Evolutionary conservation across 495 filamentous ascomycete genomes (phyloP).

Genomic region (Thermochaetoides thermophila): DNA sequence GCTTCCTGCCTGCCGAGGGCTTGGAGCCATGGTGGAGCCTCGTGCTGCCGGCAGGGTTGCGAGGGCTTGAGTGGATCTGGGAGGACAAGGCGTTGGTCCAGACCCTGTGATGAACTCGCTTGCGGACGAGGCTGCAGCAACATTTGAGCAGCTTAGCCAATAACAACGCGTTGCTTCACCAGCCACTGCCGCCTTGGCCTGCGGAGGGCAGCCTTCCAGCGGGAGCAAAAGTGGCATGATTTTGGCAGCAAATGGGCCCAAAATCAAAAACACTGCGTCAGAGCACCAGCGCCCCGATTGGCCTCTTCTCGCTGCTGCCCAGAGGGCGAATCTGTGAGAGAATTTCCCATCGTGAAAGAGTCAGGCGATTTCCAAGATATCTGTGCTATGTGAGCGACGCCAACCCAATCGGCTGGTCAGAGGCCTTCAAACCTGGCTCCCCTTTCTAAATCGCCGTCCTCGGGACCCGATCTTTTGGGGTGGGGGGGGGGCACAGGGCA

Average conservation of each 20-base stretch:
- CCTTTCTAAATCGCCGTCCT: constrained; percentile 2
- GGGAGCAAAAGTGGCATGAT: constrained; percentile 24
- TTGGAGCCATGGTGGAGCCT: too few species aligned
- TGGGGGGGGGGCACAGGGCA: not conserved
- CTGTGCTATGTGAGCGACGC: constrained; percentile 1
- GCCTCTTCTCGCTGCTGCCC: constrained; percentile 5
- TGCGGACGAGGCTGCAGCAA: constrained; percentile 20
- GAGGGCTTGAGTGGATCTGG: too few species aligned
- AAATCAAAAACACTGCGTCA: constrained; percentile 17
- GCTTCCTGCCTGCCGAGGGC: too few species aligned
- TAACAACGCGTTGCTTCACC: constrained; percentile 1
- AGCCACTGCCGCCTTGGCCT: constrained; percentile 22
- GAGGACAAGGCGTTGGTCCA: constrained; percentile 5
- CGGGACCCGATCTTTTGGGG: not conserved
- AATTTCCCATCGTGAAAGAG: constrained; percentile 8
- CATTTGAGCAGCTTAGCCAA: constrained; percentile 5
- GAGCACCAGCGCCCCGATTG: constrained; percentile 15
- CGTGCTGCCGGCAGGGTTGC: too few species aligned
- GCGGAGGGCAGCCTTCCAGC: constrained; percentile 12
- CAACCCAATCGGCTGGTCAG: constrained; percentile 11
- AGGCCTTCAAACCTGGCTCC: not conserved
- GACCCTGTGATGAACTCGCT: constrained; percentile 9
- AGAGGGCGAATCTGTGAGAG: constrained; percentile 2
- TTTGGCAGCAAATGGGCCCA: constrained; percentile 18
- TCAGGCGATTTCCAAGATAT: constrained; percentile 19